phyloP scores from a whole-genome alignment of 306 rosid genomes.

The Vigna trinervia region DNA sequence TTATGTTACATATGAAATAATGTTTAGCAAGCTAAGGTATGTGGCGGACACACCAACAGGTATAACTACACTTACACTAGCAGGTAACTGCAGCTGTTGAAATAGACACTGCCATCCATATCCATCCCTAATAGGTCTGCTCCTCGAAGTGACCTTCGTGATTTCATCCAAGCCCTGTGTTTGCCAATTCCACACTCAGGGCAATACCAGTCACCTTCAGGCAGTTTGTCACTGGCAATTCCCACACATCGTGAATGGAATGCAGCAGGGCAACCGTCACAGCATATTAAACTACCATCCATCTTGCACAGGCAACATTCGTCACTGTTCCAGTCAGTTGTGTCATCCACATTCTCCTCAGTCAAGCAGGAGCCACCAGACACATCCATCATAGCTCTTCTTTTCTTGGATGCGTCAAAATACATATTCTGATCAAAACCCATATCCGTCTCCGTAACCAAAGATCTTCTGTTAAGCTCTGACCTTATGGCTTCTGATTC shows the following conservation, averaged over 20 bases:
- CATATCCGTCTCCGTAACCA: constrained; percentile 67
- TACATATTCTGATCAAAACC: constrained; percentile 68
- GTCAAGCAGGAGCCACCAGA: constrained; percentile 62
- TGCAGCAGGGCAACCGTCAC: constrained; percentile 99
- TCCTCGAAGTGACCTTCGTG: constrained; percentile 81
- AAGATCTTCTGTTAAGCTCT: constrained; percentile 89
- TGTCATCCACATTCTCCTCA: constrained; percentile 62
- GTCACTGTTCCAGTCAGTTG: constrained; percentile 88
- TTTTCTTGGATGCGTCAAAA: constrained; percentile 69
- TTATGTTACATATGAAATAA: constrained; percentile 17
- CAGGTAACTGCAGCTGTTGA: constrained; percentile 78
- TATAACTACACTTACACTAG: constrained; percentile 81
- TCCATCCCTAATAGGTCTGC: constrained; percentile 87
- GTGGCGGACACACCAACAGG: constrained; percentile 30
- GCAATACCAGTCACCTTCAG: constrained; percentile 98
- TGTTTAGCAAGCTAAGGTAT: constrained; percentile 32
- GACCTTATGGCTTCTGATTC: constrained; percentile 87
- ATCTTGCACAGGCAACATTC: constrained; percentile 98
- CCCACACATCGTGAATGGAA: constrained; percentile 95
- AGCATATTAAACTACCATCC: constrained; percentile 97
- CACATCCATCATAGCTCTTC: constrained; percentile 58
- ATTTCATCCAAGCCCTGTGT: constrained; percentile 69
- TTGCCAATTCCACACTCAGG: constrained; percentile 89
- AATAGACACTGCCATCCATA: constrained; percentile 84
- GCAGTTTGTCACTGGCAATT: constrained; percentile 70